Percentiles rank a stretch among this genome's conserved stretches.
Evolutionary conservation across 495 filamentous ascomycete species (phyloP).

Genomic region (Trichoderma parareesei): DNA sequence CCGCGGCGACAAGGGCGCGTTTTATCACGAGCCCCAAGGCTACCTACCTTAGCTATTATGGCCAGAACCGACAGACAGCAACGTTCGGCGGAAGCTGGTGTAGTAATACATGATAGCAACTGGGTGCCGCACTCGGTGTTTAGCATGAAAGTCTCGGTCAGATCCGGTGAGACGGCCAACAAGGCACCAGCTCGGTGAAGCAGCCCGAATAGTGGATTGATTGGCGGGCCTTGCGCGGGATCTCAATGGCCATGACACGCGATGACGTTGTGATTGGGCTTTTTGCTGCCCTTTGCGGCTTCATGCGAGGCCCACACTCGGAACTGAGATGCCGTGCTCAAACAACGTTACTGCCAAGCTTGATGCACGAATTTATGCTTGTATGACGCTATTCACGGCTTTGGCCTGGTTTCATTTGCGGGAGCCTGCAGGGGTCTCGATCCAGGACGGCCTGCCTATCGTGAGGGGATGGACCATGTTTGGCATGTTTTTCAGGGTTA

Average conservation of each 20-base stretch:
- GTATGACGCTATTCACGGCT: conserved; percentile 6
- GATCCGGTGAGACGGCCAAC: neutral
- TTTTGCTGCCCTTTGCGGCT: too few species aligned
- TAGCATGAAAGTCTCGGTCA: neutral
- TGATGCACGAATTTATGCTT: neutral
- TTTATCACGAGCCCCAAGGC: conserved; percentile 43
- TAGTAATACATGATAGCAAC: too few species aligned
- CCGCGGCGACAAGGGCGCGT: too few species aligned
- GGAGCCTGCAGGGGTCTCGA: neutral
- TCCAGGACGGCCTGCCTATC: neutral
- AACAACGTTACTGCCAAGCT: conserved; percentile 7
- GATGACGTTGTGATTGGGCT: conserved; percentile 8
- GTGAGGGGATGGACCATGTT: neutral
- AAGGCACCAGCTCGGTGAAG: neutral
- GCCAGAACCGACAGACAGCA: conserved; percentile 13
- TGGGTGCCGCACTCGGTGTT: neutral
- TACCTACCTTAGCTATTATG: too few species aligned
- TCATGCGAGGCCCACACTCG: neutral
- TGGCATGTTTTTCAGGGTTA: neutral
- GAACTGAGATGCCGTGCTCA: neutral
- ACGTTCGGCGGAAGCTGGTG: conserved; percentile 11
- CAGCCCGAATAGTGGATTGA: neutral
- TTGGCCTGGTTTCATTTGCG: neutral
- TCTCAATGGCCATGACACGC: neutral
- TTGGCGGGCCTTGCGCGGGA: too few species aligned